Conservation (phyloP, 768 basidiomycete species). For the Agrocybe praecox region DNA sequence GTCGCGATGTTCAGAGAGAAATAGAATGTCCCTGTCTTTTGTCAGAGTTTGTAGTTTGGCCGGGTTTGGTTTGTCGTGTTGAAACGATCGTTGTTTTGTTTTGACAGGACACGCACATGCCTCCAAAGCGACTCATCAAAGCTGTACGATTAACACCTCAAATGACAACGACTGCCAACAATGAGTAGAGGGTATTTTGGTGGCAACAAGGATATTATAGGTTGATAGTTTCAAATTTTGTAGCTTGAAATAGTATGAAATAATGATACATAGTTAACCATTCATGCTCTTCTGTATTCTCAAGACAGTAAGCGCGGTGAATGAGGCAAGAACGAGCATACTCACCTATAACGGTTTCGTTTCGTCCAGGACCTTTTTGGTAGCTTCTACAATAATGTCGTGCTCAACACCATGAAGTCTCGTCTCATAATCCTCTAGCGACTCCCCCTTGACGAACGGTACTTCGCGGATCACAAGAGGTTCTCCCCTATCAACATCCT, state of each 20-base stretch:
- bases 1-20: not conserved
- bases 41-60: slow-evolving; percentile 7
- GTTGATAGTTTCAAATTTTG: too few relatives aligned
- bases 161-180: too few relatives aligned
- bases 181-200: too few relatives aligned
- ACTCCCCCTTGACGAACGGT: slow-evolving; percentile 70
- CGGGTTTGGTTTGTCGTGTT: slow-evolving; percentile 14
- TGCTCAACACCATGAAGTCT: slow-evolving; percentile 86
- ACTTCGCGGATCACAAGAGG: slow-evolving; percentile 84
- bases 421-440: slow-evolving; percentile 70
- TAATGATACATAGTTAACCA: slow-evolving; percentile 9
- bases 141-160: too few relatives aligned
- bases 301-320: not conserved
- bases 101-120: too few relatives aligned
- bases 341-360: slow-evolving; percentile 31
- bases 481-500: slow-evolving; percentile 91
- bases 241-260: not conserved
- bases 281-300: not conserved
- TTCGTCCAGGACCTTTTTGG: slow-evolving; percentile 68
- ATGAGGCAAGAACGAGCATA: not conserved
- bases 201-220: too few relatives aligned
- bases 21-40: not conserved
- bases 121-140: too few relatives aligned
- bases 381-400: slow-evolving; percentile 87
- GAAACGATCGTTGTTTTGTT: not conserved